phyloP scores from a whole-genome alignment of 129 eudicot genomes.

The Gnaphalium uliginosum region DNA sequence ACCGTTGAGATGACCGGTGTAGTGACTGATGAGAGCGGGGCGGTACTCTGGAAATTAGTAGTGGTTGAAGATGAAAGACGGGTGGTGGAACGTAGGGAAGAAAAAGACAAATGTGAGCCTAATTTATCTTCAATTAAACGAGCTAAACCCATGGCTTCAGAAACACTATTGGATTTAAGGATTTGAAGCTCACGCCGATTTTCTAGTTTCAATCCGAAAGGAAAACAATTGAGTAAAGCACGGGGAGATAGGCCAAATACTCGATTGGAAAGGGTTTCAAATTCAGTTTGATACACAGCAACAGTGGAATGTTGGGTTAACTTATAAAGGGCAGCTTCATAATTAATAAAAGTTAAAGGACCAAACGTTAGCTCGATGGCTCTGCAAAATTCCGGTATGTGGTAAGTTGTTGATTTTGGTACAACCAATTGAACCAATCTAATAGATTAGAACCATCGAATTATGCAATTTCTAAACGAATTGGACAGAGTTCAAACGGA shows the following conservation, averaged over 20 bases:
- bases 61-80: no score
- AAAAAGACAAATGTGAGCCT: neutral
- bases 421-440: neutral
- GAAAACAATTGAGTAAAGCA: neutral
- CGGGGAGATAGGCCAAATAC: neutral
- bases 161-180: neutral
- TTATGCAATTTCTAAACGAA: neutral
- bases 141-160: neutral
- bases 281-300: neutral
- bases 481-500: neutral
- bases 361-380: neutral
- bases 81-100: no score
- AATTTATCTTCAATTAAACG: neutral
- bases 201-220: neutral
- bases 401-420: neutral
- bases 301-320: neutral
- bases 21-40: no score
- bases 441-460: neutral
- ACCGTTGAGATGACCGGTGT: no score
- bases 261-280: neutral
- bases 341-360: neutral
- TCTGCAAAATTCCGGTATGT: neutral
- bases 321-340: neutral
- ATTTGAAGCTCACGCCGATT: neutral
- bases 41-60: no score